Conservation (phyloP, 495 filamentous ascomycete species). For the Lasiosphaeria miniovina region DNA sequence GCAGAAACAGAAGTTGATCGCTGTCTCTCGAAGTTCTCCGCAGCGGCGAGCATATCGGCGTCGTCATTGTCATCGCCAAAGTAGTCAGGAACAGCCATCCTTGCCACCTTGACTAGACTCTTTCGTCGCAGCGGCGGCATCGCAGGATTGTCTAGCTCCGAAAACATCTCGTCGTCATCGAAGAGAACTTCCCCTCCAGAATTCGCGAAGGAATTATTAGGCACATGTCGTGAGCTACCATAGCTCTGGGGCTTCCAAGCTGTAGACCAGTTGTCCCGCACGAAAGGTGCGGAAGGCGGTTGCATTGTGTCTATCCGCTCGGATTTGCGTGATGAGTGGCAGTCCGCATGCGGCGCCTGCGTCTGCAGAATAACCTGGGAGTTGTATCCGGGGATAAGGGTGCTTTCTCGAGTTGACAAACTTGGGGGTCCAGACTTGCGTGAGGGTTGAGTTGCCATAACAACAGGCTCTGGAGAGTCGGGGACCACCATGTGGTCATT, state of each 20-base stretch:
- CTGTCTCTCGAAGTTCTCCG: slow-evolving; percentile 53
- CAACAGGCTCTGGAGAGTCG: slow-evolving; percentile 21
- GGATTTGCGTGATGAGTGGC: not conserved
- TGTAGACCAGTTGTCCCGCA: not conserved
- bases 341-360: slow-evolving; percentile 30
- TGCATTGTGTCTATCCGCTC: not conserved
- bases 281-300: slow-evolving; percentile 1
- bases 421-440: not conserved
- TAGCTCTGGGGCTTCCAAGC: not conserved
- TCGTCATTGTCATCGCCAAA: slow-evolving; percentile 66
- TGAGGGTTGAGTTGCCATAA: slow-evolving; percentile 24
- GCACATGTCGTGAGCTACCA: not conserved
- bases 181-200: slow-evolving; percentile 39
- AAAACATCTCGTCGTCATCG: slow-evolving; percentile 37
- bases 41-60: slow-evolving; percentile 66
- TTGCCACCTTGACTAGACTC: slow-evolving; percentile 7
- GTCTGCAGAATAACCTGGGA: slow-evolving; percentile 51
- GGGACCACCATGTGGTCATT: slow-evolving; percentile 22
- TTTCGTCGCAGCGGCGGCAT: not conserved
- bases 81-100: slow-evolving; percentile 43
- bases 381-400: slow-evolving; percentile 32
- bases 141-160: slow-evolving; percentile 13
- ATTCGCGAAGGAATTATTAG: slow-evolving; percentile 18
- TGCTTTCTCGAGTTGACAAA: slow-evolving; percentile 23
- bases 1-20: slow-evolving; percentile 29